Evolutionary conservation across 352 stramenopile genomes (phyloP), one percentile per base, ranked within the genome.

Genomic region (Nothophytophthora sp.): DNA sequence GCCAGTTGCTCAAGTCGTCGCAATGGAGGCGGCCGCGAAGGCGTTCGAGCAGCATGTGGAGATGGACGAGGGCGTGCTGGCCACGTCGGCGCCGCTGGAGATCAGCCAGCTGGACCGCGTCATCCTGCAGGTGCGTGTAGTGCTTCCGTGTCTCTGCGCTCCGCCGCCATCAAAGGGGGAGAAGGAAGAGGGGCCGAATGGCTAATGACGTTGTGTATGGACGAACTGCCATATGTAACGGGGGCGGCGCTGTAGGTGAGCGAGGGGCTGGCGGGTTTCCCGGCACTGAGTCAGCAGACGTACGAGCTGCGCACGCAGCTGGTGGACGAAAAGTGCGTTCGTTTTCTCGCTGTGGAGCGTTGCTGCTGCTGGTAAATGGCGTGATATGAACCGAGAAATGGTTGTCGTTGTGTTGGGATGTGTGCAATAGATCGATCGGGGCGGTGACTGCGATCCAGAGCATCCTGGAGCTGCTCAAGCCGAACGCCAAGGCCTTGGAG

Each of bases 11-110:
- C 27, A 11, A 6, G 27, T 11, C 27, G 11, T 30, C 6, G 27
- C 6, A 30, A 72, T 71, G 69, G 55, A 70, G 57, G 44, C 48
- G 24, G 52, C 40, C 20, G 65, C 60, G 15, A 75, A 68, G 34
- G 60, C 43, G 28, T 90, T 90, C 40, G 73, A 82, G 50, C 52
- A 64, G 44, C 70, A 88, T 60, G 80, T 90, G 54, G 70, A 76
- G 63, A 39, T 88, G 40, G 77, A 86, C 47, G 77, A 88, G 30
- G 68, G 68, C 40, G 69, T 90, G 39, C 51, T 90, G 45, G 76
- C 73, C 37, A 88, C 80, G 25, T 83, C 77, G 5, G 73, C 75
- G 43, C 73, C 75, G 33, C 62, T 90, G 35, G 60, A 81, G 22
- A 67, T 61, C 1, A 51, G 60, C 1, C 50, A 71, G 27, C 55